phyloP scores from a whole-genome alignment of 352 stramenopile genomes.

The Phytopythium litorale region DNA sequence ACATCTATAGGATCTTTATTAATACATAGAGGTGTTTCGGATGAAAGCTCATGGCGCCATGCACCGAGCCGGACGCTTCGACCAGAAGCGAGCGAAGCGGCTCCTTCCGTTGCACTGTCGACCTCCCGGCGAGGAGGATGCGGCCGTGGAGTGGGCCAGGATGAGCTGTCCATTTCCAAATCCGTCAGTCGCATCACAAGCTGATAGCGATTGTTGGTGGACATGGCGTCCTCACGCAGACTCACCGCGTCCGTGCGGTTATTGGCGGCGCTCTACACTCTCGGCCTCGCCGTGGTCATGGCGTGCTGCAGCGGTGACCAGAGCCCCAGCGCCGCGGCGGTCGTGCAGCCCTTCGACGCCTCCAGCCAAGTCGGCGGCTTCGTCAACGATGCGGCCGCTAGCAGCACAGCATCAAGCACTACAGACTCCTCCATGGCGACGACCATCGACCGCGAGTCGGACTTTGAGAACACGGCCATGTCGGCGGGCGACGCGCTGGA shows the following conservation, averaged over 20 bases:
- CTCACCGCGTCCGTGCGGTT: neutral
- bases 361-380: constrained; percentile 7
- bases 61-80: neutral
- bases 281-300: neutral
- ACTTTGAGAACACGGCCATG: constrained; percentile 18
- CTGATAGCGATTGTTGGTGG: too few species aligned
- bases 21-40: neutral
- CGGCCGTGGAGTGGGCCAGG: neutral
- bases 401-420: constrained; percentile 1
- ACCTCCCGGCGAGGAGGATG: neutral
- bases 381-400: constrained; percentile 6
- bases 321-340: neutral
- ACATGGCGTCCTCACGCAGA: neutral
- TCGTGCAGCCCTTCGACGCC: neutral
- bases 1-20: neutral
- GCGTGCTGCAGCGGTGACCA: neutral
- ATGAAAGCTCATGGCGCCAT: neutral
- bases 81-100: neutral
- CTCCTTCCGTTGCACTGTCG: neutral
- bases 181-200: neutral
- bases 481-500: constrained; percentile 8
- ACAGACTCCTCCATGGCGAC: neutral
- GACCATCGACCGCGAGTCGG: neutral
- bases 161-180: neutral
- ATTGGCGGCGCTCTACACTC: neutral